Conservation (phyloP, 192 early-diverging fungal genomes). For the Phycomyces blakesleeanus region DNA sequence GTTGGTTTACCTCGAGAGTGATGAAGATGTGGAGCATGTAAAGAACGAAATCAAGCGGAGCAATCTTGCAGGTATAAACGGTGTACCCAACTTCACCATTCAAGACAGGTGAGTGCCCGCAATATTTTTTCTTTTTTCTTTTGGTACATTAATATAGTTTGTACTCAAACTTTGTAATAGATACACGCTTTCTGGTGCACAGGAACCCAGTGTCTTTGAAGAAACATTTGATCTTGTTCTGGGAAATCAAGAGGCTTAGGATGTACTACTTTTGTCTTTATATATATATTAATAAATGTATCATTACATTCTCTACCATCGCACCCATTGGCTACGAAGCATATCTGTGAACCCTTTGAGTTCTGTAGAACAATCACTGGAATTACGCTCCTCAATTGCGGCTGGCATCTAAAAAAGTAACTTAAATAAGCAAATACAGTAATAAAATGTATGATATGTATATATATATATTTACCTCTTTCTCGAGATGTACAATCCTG, state of each 20-base stretch:
- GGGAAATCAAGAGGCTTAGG: not conserved
- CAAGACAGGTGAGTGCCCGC: slow-evolving; percentile 55
- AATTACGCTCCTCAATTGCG: slow-evolving; percentile 16
- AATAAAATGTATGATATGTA: not conserved
- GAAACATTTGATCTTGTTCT: slow-evolving; percentile 5
- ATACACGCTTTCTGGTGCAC: slow-evolving; percentile 59
- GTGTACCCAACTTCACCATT: slow-evolving; percentile 73
- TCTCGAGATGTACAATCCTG: slow-evolving; percentile 56
- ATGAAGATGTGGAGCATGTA: slow-evolving; percentile 49
- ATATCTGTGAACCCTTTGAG: slow-evolving; percentile 19
- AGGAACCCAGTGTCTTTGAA: slow-evolving; percentile 60
- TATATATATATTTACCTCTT: slow-evolving; percentile 25
- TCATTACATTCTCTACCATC: slow-evolving; percentile 12
- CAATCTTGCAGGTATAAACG: slow-evolving; percentile 46
- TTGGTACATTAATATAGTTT: too few species aligned
- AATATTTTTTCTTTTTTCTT: too few species aligned
- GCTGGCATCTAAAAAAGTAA: slow-evolving; percentile 14
- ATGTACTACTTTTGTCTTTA: not conserved
- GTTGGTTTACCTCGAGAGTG: slow-evolving; percentile 49
- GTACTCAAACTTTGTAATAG: not conserved
- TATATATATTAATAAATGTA: not conserved
- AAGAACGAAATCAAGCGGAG: slow-evolving; percentile 42
- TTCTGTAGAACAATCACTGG: slow-evolving; percentile 41
- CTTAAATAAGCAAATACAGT: not conserved
- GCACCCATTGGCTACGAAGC: slow-evolving; percentile 19